These are phyloP conservation scores for Exophiala alcalophila DNA, from an alignment of 2,329 filamentous ascomycete species.

Conservation along the genomic window DNA sequence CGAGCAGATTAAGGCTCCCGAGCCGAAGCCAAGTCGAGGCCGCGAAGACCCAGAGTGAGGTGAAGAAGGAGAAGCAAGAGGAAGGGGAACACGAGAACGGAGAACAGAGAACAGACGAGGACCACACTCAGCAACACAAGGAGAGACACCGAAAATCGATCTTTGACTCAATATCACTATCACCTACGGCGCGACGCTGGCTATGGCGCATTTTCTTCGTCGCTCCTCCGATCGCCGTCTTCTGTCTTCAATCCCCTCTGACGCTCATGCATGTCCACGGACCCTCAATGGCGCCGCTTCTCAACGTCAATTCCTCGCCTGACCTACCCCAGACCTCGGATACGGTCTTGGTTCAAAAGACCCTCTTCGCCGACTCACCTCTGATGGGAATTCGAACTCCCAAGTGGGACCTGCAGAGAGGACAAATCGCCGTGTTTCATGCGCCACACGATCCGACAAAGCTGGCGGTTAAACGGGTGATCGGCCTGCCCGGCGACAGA, in stretches of 20 bases:
- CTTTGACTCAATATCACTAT: conserved; percentile 7
- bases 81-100: neutral
- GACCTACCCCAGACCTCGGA: conserved; percentile 40
- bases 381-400: conserved; percentile 42
- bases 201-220: conserved; percentile 26
- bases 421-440: conserved; percentile 70
- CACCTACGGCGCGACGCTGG: conserved; percentile 16
- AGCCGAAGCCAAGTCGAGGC: conserved; percentile 2
- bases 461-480: conserved; percentile 74
- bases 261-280: conserved; percentile 45
- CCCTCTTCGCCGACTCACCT: neutral
- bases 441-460: conserved; percentile 31
- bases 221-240: conserved; percentile 39
- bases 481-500: conserved; percentile 76
- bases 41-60: neutral
- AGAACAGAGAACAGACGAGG: neutral
- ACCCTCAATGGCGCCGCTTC: conserved; percentile 71
- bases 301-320: conserved; percentile 63
- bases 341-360: conserved; percentile 36
- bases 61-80: conserved; percentile 1
- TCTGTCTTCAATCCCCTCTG: conserved; percentile 40
- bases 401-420: conserved; percentile 59
- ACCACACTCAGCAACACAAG: neutral
- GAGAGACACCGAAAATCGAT: neutral
- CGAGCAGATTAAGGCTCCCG: conserved; percentile 1